Evolutionary conservation across 495 filamentous ascomycete species (phyloP).

Genomic region (Parathielavia hyrcaniae): DNA sequence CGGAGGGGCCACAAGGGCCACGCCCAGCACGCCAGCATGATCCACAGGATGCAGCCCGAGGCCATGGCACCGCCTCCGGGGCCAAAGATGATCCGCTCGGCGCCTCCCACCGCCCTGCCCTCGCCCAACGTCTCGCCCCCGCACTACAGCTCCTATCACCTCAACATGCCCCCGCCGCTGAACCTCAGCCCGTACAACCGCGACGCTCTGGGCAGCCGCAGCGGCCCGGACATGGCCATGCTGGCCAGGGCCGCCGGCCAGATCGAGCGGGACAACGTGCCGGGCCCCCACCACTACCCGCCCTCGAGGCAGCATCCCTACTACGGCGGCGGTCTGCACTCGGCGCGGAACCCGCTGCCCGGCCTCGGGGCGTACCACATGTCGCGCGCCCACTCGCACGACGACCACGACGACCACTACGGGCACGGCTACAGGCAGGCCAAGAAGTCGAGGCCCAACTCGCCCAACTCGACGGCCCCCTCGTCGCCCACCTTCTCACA

Average conservation of each 20-base stretch:
- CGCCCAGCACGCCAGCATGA: conserved; percentile 26
- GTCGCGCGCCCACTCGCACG: conserved; percentile 86
- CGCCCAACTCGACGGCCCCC: conserved; percentile 89
- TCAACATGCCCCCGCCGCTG: conserved; percentile 51
- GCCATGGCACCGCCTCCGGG: conserved; percentile 79
- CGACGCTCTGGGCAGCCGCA: conserved; percentile 44
- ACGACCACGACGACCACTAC: conserved; percentile 70
- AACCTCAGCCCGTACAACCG: conserved; percentile 61
- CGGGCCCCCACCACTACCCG: conserved; percentile 48
- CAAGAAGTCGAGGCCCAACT: conserved; percentile 86
- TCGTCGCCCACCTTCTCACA: conserved; percentile 98
- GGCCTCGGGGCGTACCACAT: conserved; percentile 85
- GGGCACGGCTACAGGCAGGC: conserved; percentile 56
- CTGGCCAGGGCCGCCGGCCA: conserved; percentile 84
- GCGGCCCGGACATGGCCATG: conserved; percentile 71
- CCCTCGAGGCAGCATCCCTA: conserved; percentile 45
- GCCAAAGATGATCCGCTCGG: conserved; percentile 60
- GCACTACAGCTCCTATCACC: conserved; percentile 71
- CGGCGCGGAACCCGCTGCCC: conserved; percentile 56
- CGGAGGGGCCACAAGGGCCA: conserved; percentile 86
- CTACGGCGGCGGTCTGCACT: conserved; percentile 51
- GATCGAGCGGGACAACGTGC: conserved; percentile 68
- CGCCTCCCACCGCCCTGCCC: conserved; percentile 79
- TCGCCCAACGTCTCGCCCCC: conserved; percentile 96
- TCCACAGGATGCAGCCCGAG: conserved; percentile 44